A percentile compares a stretch with the other conserved stretches of the same genome.
Evolutionary conservation across 495 filamentous ascomycete species (phyloP).

Genomic region (Symbiotaphrina buchneri): DNA sequence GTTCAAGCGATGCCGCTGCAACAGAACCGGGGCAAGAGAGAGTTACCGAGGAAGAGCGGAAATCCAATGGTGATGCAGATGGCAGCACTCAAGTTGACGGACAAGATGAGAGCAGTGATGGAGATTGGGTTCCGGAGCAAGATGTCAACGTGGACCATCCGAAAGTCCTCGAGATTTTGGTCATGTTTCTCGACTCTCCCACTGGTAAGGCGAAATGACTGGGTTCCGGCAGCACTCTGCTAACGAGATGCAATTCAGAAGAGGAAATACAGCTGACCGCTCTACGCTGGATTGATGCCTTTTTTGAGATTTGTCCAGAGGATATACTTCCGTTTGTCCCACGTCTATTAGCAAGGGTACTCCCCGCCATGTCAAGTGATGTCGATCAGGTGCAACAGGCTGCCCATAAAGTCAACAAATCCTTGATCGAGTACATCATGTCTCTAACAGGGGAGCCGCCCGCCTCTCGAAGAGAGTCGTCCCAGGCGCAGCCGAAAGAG

Average conservation of each 20-base stretch:
- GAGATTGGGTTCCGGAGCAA: slow-evolving; percentile 92
- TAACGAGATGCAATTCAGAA: slow-evolving; percentile 22
- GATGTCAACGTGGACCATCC: slow-evolving; percentile 89
- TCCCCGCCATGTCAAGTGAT: slow-evolving; percentile 85
- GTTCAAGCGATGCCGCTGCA: slow-evolving; percentile 33
- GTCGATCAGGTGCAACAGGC: slow-evolving; percentile 74
- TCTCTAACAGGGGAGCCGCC: slow-evolving; percentile 64
- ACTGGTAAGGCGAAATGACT: slow-evolving; percentile 27
- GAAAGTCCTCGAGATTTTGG: slow-evolving; percentile 78
- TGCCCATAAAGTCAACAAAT: slow-evolving; percentile 71
- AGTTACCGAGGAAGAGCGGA: slow-evolving; percentile 7
- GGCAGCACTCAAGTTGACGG: slow-evolving; percentile 18
- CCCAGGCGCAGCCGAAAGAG: slow-evolving; percentile 5
- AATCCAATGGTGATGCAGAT: slow-evolving; percentile 23
- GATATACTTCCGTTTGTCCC: slow-evolving; percentile 94
- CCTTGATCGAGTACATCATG: slow-evolving; percentile 77
- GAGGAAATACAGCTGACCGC: slow-evolving; percentile 82
- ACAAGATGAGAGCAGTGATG: slow-evolving; percentile 48
- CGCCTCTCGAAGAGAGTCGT: slow-evolving; percentile 3
- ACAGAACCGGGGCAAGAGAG: slow-evolving; percentile 16
- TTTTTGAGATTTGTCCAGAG: slow-evolving; percentile 92
- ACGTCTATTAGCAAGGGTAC: slow-evolving; percentile 68
- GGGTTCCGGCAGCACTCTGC: background rate
- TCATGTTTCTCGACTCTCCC: slow-evolving; percentile 69
- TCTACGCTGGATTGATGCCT: slow-evolving; percentile 84